Evolutionary conservation across 495 filamentous ascomycete species (phyloP).

Genomic region (Lineolata rhizophorae): DNA sequence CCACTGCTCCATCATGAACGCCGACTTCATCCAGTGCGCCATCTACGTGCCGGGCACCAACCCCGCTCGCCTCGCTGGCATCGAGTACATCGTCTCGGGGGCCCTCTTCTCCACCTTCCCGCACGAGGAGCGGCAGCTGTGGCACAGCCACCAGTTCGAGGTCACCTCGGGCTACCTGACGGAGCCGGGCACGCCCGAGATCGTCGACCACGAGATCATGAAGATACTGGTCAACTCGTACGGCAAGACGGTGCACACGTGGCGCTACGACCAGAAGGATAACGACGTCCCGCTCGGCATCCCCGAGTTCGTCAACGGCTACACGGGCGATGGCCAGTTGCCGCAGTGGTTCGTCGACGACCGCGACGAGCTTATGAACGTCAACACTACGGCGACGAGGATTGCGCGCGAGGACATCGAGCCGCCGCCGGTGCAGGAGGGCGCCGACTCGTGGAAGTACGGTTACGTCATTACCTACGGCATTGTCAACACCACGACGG

Average conservation of each 20-base stretch:
- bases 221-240: constrained; percentile 16
- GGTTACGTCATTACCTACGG: neutral
- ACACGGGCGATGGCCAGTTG: constrained; percentile 15
- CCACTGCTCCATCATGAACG: constrained; percentile 1
- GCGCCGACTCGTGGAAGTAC: neutral
- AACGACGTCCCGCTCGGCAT: constrained; percentile 15
- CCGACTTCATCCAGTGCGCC: neutral
- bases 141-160: constrained; percentile 21
- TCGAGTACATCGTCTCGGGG: constrained; percentile 2
- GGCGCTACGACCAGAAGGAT: constrained; percentile 18
- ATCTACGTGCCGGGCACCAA: constrained; percentile 6
- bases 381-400: neutral
- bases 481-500: neutral
- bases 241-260: constrained; percentile 21
- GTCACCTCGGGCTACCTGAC: constrained; percentile 19
- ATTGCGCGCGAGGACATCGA: neutral
- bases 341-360: neutral
- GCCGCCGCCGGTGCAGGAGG: neutral
- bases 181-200: constrained; percentile 14
- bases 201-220: constrained; percentile 19
- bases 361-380: neutral
- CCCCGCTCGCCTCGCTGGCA: constrained; percentile 7
- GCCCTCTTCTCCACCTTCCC: constrained; percentile 3
- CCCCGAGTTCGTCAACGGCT: constrained; percentile 21
- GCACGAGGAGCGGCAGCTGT: constrained; percentile 10